Evolutionary conservation across 257 asterid species (phyloP).

Genomic region (Asclepias syriaca): DNA sequence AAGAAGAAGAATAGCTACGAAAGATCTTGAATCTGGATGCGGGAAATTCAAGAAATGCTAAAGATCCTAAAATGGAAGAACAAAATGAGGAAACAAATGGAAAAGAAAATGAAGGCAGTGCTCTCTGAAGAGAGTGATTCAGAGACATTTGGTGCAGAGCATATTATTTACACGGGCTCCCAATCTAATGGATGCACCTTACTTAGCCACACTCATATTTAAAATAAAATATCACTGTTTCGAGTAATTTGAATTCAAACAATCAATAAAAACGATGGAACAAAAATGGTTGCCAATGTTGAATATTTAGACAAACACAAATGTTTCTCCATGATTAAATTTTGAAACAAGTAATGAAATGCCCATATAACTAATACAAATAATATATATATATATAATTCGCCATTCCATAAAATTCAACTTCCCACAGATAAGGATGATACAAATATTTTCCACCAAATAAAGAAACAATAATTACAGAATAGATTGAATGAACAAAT

Average conservation of each 20-base stretch:
- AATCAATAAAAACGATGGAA: no score
- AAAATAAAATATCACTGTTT: no score
- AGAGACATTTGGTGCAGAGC: conserved; percentile 3
- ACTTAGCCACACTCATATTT: no score
- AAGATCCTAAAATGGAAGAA: neutral
- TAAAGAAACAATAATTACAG: neutral
- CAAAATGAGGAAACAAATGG: neutral
- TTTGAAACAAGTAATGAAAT: neutral
- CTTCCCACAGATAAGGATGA: no score
- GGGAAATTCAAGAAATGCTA: neutral
- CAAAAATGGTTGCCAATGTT: no score
- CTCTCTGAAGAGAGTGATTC: neutral
- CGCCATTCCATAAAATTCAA: neutral
- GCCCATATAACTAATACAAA: neutral
- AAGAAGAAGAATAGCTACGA: neutral
- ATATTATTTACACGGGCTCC: no score
- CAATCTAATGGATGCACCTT: no score
- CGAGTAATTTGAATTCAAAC: no score
- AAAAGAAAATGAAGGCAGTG: neutral
- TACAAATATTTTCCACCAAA: neutral
- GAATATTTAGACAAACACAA: no score
- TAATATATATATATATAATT: neutral
- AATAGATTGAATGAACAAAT: neutral
- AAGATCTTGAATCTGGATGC: neutral
- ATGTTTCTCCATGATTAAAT: neutral